A percentile compares a stretch with the other conserved stretches of the same genome.
Evolutionary conservation across 2,329 filamentous ascomycete species (phyloP).

Genomic region (Aspergillus sp.): DNA sequence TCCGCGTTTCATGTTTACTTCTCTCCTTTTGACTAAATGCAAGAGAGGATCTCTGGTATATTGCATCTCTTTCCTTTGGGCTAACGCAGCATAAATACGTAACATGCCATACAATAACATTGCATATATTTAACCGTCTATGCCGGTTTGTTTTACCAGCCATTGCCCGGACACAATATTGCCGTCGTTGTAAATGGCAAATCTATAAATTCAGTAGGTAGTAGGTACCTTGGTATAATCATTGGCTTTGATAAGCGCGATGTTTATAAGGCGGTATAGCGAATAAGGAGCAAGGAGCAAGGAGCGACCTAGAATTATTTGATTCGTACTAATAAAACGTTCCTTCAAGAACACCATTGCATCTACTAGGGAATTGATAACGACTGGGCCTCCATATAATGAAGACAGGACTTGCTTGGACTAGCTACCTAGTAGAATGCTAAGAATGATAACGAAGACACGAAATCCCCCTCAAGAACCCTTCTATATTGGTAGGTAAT

Average conservation of each 20-base stretch:
- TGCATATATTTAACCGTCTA: constrained; percentile 6
- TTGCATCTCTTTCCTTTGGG: constrained; percentile 12
- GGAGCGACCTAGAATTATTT: too few species aligned
- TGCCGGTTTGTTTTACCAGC: background rate
- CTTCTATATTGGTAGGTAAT: constrained; percentile 10
- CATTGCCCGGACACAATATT: too few species aligned
- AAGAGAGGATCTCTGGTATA: constrained; percentile 9
- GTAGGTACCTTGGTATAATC: too few species aligned
- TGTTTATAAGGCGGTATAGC: background rate
- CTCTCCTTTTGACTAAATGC: constrained; percentile 2
- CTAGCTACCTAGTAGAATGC: constrained; percentile 4
- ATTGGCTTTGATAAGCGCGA: too few species aligned
- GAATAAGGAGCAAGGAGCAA: background rate
- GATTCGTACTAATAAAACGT: background rate
- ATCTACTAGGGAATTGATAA: background rate
- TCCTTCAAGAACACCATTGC: background rate
- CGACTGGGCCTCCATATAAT: background rate
- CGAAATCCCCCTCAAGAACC: constrained; percentile 10
- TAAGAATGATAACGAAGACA: constrained; percentile 7
- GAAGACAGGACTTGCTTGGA: constrained; percentile 4
- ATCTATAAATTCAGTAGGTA: too few species aligned
- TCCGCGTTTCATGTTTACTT: constrained; percentile 8
- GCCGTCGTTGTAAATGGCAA: too few species aligned
- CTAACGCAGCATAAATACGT: constrained; percentile 27
- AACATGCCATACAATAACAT: constrained; percentile 26